A percentile compares a stretch with the other conserved stretches of the same genome.
phyloP scores from a whole-genome alignment of 2,329 filamentous ascomycete species.

The Dothideomycetidae sp. region DNA sequence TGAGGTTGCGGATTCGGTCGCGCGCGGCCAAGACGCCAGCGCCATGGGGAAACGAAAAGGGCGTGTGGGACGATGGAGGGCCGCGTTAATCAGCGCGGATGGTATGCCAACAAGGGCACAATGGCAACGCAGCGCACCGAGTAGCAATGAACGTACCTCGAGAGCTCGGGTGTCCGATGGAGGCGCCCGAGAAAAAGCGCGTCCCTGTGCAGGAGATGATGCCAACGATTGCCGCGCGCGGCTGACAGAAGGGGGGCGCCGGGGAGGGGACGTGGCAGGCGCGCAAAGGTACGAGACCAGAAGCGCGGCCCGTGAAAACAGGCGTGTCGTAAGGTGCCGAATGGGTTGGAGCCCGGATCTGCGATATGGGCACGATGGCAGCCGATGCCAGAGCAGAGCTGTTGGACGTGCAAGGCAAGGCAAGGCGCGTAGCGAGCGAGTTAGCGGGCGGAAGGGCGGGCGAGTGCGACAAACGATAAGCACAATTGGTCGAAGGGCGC shows the following conservation, averaged over 20 bases:
- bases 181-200: constrained; percentile 8
- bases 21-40: constrained; percentile 1
- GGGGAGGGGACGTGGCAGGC: neutral
- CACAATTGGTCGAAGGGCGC: too few relatives aligned
- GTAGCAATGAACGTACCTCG: constrained; percentile 9
- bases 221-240: constrained; percentile 7
- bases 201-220: constrained; percentile 9
- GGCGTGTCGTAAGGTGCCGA: neutral
- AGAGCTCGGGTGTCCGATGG: constrained; percentile 8
- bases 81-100: neutral
- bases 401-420: too few relatives aligned
- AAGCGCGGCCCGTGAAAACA: neutral
- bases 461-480: too few relatives aligned
- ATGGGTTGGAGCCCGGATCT: neutral
- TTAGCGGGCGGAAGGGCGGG: too few relatives aligned
- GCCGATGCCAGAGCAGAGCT: too few relatives aligned
- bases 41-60: neutral
- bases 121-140: constrained; percentile 1
- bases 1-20: constrained; percentile 1
- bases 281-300: neutral
- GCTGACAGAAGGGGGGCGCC: neutral
- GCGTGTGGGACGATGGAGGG: neutral
- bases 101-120: neutral
- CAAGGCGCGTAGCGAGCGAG: too few relatives aligned
- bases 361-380: neutral